Base-by-base conservation (phyloP, 441 rosid genomes). In the Capsella rubella region DNA sequence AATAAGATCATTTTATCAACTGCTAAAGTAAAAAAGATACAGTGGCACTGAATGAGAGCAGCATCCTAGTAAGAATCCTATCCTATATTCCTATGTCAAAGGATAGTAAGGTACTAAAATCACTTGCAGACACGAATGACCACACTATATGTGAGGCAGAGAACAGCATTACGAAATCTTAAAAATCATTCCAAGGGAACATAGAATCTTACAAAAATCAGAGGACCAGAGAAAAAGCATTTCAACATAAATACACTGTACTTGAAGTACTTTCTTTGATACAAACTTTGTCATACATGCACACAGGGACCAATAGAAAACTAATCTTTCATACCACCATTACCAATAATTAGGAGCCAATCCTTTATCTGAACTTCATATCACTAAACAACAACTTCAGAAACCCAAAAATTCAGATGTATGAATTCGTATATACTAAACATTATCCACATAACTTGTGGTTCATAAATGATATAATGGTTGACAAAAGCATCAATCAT, bases 401-500 rank as follows among this genome's bases (percentile, higher is more conserved):
- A 58, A 57, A 34, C n/a, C 14, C n/a, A 10, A 7, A 37, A 55
- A 28, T 27, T 34, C 55, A 25, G 35, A 64, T 29, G 49, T n/a
- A 16, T 11, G 15, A 49, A 27, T 12, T 55, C 42, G 3, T 2
- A 32, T 58, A 34, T 27, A 35, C 28, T 16, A 18, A 5, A 72
- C 10, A 50, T 35, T 64, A 39, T 31, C 60, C 31, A 67, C 51
- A 52, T 40, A 15, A 32, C n/a, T 42, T 59, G 16, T 49, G 8
- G 53, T 46, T 16, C 18, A 37, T 18, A 43, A 45, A 46, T 3
- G 46, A 32, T 3, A 40, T 13, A 18, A 14, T 47, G 57, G 40
- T 27, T 51, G 52, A 52, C 50, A 59, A 74, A 67, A 51, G 39
- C 29, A 61, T 61, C 21, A 67, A 52, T n/a, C 32, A 16, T 9